Evolutionary conservation across 2,329 filamentous ascomycete genomes (phyloP), one percentile per base, ranked within the genome.

Genomic region (Dactylellina leptospora): DNA sequence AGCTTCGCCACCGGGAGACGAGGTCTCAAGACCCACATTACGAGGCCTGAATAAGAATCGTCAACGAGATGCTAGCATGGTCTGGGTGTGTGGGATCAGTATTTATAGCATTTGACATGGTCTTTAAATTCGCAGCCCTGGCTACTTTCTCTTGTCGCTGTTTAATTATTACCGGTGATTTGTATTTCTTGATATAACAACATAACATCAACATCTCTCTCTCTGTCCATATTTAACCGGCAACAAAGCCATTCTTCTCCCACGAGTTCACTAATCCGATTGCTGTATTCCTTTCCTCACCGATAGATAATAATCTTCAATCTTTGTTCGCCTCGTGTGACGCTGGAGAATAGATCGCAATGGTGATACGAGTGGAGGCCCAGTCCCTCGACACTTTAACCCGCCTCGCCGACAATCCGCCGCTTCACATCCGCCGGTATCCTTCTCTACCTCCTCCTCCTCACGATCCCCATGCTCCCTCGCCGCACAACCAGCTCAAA

Each of bases 321-420:
- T n/a, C n/a, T n/a, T n/a, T n/a, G 38, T 44, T 18, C n/a, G 38
- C 18, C 38, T 44, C 10, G 38, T 44, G 38, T 11, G 9, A 44
- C 10, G 38, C n/a, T n/a, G n/a, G n/a, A n/a, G n/a, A n/a, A n/a
- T n/a, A n/a, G n/a, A n/a, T n/a, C n/a, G n/a, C 48, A 33, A 73
- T 63, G 62, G 69, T 68, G 38, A 56, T 64, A 53, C 74, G 74
- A 30, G 54, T 95, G 76, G 90, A 96, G 83, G 95, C 93, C 75
- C 88, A 85, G 76, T 97, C 93, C 47, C 83, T 97, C 45, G 90
- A 90, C 58, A 84, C 87, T 58, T 85, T 99, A 74, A 95, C 91
- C 75, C 82, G 85, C 42, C 85, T 97, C 74, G 93, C 95, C 74
- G 86, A 90, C 55, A 92, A 96, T 77, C 95, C 93, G 42, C 93